Evolutionary conservation across 495 filamentous ascomycete species (phyloP).

Genomic region (Tuber melanosporum): DNA sequence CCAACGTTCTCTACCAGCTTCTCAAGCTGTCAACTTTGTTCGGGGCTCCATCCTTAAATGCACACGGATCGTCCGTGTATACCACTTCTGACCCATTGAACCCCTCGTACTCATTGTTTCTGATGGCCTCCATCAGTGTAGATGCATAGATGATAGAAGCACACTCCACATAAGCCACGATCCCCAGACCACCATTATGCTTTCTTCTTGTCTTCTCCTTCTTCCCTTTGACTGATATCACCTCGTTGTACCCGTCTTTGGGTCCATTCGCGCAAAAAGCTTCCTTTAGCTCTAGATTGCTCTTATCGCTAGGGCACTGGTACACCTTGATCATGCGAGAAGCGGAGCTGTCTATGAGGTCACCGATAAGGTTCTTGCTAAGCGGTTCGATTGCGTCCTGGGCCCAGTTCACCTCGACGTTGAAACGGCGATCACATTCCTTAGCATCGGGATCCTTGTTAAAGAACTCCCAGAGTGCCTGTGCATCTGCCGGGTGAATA

Average conservation of each 20-base stretch:
- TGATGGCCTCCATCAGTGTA: constrained; percentile 5
- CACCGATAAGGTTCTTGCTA: not conserved
- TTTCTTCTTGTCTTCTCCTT: constrained; percentile 18
- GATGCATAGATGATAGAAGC: constrained; percentile 8
- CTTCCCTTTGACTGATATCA: constrained; percentile 4
- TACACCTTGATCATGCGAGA: constrained; percentile 21
- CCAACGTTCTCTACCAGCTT: constrained; percentile 6
- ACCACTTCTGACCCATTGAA: constrained; percentile 15
- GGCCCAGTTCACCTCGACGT: constrained; percentile 20
- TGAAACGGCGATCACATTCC: constrained; percentile 19
- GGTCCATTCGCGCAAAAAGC: constrained; percentile 9
- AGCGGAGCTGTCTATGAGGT: constrained; percentile 12
- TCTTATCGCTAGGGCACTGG: constrained; percentile 12
- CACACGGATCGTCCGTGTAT: constrained; percentile 17
- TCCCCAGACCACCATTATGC: constrained; percentile 6
- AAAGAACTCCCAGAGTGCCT: constrained; percentile 19
- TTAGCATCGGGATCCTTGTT: constrained; percentile 14
- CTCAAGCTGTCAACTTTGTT: constrained; percentile 10
- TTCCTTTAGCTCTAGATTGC: constrained; percentile 6
- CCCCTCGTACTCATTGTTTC: not conserved
- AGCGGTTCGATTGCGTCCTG: constrained; percentile 10
- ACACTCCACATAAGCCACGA: constrained; percentile 10
- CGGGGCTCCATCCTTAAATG: constrained; percentile 6
- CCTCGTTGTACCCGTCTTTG: not conserved
- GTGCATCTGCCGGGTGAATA: constrained; percentile 13